These are phyloP conservation scores for Linum lewisii DNA, from an alignment of 345 rosid genomes.

Conservation along the genomic window DNA sequence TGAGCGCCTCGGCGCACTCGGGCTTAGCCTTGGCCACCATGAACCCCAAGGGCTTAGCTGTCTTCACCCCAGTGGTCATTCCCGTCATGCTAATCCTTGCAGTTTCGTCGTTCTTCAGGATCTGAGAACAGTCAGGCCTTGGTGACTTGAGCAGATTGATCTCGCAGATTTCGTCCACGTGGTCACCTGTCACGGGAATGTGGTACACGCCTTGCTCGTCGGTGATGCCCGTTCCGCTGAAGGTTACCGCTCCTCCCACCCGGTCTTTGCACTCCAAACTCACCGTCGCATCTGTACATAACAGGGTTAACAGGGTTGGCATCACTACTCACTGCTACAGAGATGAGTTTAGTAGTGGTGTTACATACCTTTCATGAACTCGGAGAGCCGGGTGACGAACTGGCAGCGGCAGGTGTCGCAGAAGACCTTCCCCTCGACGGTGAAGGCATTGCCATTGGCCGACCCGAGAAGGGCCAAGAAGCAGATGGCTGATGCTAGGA, in stretches of 20 bases:
- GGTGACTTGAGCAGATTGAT: slow-evolving; percentile 32
- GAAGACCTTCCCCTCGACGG: slow-evolving; percentile 47
- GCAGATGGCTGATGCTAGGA: slow-evolving; percentile 41
- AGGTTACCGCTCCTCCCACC: slow-evolving; percentile 25
- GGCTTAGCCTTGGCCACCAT: slow-evolving; percentile 34
- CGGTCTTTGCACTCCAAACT: slow-evolving; percentile 46
- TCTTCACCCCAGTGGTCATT: slow-evolving; percentile 24
- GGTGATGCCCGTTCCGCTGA: slow-evolving; percentile 30
- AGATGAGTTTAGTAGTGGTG: too few species aligned
- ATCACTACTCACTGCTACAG: too few species aligned
- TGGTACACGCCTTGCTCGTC: slow-evolving; percentile 37
- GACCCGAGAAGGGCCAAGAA: slow-evolving; percentile 29
- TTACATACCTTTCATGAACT: slow-evolving; percentile 36
- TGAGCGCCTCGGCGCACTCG: slow-evolving; percentile 36
- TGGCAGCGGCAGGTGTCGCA: slow-evolving; percentile 62
- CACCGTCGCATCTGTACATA: slow-evolving; percentile 50
- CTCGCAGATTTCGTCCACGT: slow-evolving; percentile 62
- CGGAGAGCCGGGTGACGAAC: slow-evolving; percentile 42
- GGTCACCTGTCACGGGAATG: slow-evolving; percentile 45
- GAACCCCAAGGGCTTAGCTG: slow-evolving; percentile 57
- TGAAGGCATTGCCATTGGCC: slow-evolving; percentile 25
- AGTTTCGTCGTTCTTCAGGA: slow-evolving; percentile 25
- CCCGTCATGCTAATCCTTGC: slow-evolving; percentile 50
- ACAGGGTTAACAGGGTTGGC: too few species aligned
- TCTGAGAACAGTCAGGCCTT: slow-evolving; percentile 36